Evolutionary conservation across 2,329 filamentous ascomycete species (phyloP).

Genomic region (Penicillium frequentans): DNA sequence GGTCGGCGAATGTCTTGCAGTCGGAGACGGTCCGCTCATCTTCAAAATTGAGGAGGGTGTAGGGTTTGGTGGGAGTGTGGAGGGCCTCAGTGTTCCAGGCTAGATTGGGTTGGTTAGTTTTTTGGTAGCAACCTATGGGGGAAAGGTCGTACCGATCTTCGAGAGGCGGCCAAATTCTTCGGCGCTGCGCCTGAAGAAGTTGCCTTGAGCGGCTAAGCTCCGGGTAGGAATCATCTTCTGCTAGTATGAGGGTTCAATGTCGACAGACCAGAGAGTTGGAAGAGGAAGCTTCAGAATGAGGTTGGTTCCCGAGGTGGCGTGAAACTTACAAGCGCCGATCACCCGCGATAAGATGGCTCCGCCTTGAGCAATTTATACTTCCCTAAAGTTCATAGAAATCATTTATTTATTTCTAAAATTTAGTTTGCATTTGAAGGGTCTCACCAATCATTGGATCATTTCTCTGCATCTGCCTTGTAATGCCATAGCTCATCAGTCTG

Average conservation of each 20-base stretch:
- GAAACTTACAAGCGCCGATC: slow-evolving; percentile 11
- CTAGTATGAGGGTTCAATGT: background rate
- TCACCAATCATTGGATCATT: background rate
- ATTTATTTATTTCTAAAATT: background rate
- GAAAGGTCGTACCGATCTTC: slow-evolving; percentile 49
- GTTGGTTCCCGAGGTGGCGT: slow-evolving; percentile 21
- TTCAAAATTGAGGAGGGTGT: slow-evolving; percentile 43
- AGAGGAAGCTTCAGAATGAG: slow-evolving; percentile 10
- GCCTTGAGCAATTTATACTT: background rate
- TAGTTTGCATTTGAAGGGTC: background rate
- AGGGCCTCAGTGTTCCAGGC: slow-evolving; percentile 44
- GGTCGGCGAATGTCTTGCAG: slow-evolving; percentile 79
- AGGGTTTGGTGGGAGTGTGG: slow-evolving; percentile 39
- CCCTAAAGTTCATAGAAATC: background rate
- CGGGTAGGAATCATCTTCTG: slow-evolving; percentile 41
- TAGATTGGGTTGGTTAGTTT: slow-evolving; percentile 20
- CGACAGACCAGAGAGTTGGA: background rate
- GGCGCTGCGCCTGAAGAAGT: slow-evolving; percentile 59
- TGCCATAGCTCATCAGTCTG: background rate
- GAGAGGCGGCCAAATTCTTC: slow-evolving; percentile 60
- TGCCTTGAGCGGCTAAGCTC: slow-evolving; percentile 42
- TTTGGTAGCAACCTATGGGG: background rate
- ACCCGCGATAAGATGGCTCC: slow-evolving; percentile 22
- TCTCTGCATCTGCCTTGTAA: background rate
- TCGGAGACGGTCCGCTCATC: slow-evolving; percentile 33